Evolutionary conservation across 148 eudicot genomes (phyloP), one percentile per base, ranked within the genome.

Genomic region (Rhododendron simsii): DNA sequence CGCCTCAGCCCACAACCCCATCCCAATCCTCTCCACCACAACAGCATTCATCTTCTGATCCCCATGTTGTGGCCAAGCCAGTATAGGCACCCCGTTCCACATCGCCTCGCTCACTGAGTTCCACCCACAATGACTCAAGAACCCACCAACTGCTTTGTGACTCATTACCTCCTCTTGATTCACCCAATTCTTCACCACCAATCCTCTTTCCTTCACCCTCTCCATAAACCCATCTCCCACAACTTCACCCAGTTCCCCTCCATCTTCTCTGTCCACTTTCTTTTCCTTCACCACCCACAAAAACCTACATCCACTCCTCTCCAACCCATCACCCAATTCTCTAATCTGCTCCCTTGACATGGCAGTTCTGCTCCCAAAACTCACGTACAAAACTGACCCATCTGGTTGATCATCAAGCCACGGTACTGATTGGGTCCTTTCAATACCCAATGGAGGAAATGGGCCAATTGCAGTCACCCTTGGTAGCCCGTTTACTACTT

Each of bases 401-500:
- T 20, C 87, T 21, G 85, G 85, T 39, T 88, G 85, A 6, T 59
- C 78, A 35, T 85, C 74, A 26, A 85, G 78, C 87, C 89, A 87
- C 39, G 78, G 26, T n/a, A 86, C 8, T 33, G 78, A 61, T 21
- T 28, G 80, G 20, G 53, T 71, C 41, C 51, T 44, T 55, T 67
- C 78, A 37, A 75, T 35, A 16, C 71, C 78, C 65, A 83, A 74
- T 21, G 87, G 82, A 33, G 51, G 44, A 74, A 87, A 69, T 4
- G 87, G 91, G n/a, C 89, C 89, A 35, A 87, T 82, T 14, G 88
- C 73, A 4, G 69, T 81, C 84, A 89, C 83, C 20, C 23, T 75
- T 13, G 89, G 86, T 9, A 87, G 80, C 37, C 44, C 77, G 1
- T 57, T 21, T 35, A 50, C 28, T 65, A 87, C 83, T 47, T 50